Base-by-base conservation (phyloP, 805 yeast genomes). In the Geotrichum ghanense region DNA sequence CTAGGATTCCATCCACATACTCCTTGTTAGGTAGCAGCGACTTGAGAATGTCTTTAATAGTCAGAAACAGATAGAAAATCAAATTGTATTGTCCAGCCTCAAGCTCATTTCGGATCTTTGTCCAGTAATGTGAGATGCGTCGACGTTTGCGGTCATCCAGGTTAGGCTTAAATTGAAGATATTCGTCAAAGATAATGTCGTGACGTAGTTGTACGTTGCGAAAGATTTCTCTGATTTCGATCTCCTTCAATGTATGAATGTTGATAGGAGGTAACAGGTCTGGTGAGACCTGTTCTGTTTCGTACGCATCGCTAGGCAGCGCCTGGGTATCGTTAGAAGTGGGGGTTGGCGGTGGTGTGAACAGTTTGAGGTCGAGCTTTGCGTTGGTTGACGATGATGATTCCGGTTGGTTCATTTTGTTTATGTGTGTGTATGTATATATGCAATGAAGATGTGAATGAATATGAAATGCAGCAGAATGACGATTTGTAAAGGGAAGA, bases 141-240 rank as follows among this genome's bases (percentile, higher is more conserved):
- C 73, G 63, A 64, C 78, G 81, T 71, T 88, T 86, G 47, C 88
- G 73, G 50, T 79, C 73, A 61, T 85, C 95, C 53, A 88, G 68
- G 58, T 86, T 85, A 22, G 95, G 95, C 61, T 97, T 75, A 63
- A 89, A 86, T 67, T 88, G 95, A 49, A 89, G 70, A 58, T 84
- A 85, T n/a, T 96, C 94, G 66, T 89, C 96, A 60, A 89, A 89
- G 14, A 87, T 71, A 46, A 90, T 85, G 62, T 90, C 97, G 63
- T 89, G 97, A 53, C 97, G 76, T 48, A 89, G 69, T 62, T 87
- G 95, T 2, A 95, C 95, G 64, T 89, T 89, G 59, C 84, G 84
- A 54, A 89, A 71, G 46, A 90, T 89, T 59, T 87, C 95, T 51
- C 83, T 83, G 42, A 89, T 66, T 58, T 89, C 97, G 49, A 89